Evolutionary conservation across 2,329 filamentous ascomycete species (phyloP), one percentile per base, ranked within the genome.

Genomic region (Penicillium griseofulvum): DNA sequence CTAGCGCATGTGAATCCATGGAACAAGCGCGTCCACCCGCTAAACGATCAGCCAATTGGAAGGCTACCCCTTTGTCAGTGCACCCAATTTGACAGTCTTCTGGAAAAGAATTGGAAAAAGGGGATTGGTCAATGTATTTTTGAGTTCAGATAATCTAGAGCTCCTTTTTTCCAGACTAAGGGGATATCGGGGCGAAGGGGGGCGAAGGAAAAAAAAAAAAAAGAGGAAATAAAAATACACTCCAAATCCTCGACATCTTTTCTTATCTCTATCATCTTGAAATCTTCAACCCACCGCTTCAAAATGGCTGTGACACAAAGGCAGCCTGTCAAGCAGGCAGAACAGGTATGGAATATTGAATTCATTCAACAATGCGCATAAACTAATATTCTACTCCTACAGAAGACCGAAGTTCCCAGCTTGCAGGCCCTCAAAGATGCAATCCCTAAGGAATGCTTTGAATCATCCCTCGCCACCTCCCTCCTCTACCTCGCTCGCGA

Each of bases 381-480:
- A 19, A n/a, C 43, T 53, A 28, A 53, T 19, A 0, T 17, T 16
- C 10, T 8, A 28, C 12, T 52, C 24, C 28, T 16, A 39, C 44
- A 49, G 46, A 31, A 53, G 19, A 19, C 29, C 17, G 51, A 54
- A 2, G 39, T 54, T 34, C 52, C 52, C 3, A 54, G n/a, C 47
- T 44, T 54, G 38, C 49, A 54, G 26, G 41, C 61, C 16, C 61
- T 71, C 57, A 65, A 62, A 41, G 63, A 79, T 63, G 80, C 83
- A 49, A 86, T 87, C 59, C 84, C 84, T 26, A 72, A 78, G 16
- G 79, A 86, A 67, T 87, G 84, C 77, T 86, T 87, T 72, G 69
- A 83, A 67, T 80, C 81, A 4, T 81, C 81, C 28, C 75, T 78
- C 45, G 58, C 74, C 60, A 78, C 72, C 33, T 85, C 82, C 8